Conservation (phyloP, 164 flowering plant species). For the Berberis thunbergii region DNA sequence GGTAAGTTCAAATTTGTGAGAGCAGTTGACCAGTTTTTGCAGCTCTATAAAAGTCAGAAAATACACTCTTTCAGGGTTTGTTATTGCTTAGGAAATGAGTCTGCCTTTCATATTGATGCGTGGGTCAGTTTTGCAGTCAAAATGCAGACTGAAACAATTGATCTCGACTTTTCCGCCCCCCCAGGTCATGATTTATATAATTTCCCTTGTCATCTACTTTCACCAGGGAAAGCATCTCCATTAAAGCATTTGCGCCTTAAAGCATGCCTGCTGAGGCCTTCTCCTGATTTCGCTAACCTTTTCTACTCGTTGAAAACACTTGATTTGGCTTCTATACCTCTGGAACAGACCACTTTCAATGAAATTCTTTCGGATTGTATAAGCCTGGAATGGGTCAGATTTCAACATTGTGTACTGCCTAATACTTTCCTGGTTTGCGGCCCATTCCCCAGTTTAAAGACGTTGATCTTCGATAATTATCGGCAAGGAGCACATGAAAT, state of each 20-base stretch:
- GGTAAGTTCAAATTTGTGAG: background rate
- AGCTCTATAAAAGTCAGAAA: background rate
- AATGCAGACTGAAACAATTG: background rate
- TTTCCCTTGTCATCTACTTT: background rate
- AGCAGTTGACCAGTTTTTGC: background rate
- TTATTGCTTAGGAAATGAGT: background rate
- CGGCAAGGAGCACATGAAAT: background rate
- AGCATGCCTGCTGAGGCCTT: background rate
- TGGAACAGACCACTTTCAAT: background rate
- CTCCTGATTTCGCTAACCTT: background rate
- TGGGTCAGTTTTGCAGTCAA: constrained; percentile 1
- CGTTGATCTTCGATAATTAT: background rate
- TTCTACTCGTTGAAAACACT: background rate
- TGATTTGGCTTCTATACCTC: background rate
- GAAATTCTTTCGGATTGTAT: background rate
- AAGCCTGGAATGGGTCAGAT: background rate
- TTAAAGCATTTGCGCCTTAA: background rate
- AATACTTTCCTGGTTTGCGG: background rate
- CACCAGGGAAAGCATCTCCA: background rate
- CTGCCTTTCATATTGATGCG: background rate
- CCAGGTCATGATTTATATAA: background rate
- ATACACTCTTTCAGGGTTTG: background rate
- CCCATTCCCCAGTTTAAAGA: background rate
- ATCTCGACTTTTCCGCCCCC: background rate
- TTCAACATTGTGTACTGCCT: background rate